Percentiles rank a stretch among this genome's conserved stretches.
Conservation (phyloP, 73 alveolate genomes). For the Paramecium tetraurelia region DNA sequence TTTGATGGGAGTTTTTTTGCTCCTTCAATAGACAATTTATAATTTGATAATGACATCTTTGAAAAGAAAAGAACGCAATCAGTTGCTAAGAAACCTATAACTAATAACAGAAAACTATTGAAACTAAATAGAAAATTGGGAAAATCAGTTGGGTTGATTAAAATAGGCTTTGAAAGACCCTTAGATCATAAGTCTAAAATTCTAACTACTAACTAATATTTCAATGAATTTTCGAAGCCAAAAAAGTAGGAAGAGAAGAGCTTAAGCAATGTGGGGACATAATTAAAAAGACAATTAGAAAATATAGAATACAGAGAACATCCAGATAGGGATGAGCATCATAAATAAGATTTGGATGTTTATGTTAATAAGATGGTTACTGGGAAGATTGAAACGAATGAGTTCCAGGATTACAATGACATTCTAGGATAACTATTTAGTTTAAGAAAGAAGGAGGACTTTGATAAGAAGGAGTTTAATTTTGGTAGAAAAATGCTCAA, state of each 20-base stretch:
- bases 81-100: neutral
- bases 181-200: conserved; percentile 6
- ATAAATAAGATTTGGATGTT: conserved; percentile 39
- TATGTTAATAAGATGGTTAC: neutral
- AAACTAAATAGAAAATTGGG: neutral
- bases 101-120: neutral
- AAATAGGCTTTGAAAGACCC: conserved; percentile 16
- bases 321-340: conserved; percentile 40
- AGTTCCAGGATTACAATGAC: neutral
- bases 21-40: conserved; percentile 7
- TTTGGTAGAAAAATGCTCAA: conserved; percentile 36
- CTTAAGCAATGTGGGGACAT: neutral
- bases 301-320: conserved; percentile 28
- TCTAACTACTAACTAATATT: neutral
- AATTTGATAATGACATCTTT: neutral
- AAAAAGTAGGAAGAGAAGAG: neutral
- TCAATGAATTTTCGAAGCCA: neutral
- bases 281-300: neutral
- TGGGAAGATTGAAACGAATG: neutral
- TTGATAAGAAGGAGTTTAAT: conserved; percentile 13
- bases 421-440: neutral
- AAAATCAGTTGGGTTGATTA: conserved; percentile 26
- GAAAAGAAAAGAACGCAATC: conserved; percentile 5
- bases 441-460: conserved; percentile 14
- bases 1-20: conserved; percentile 46